Conservation (phyloP, 768 basidiomycete species). For the Porpolomopsis calyptriformis region DNA sequence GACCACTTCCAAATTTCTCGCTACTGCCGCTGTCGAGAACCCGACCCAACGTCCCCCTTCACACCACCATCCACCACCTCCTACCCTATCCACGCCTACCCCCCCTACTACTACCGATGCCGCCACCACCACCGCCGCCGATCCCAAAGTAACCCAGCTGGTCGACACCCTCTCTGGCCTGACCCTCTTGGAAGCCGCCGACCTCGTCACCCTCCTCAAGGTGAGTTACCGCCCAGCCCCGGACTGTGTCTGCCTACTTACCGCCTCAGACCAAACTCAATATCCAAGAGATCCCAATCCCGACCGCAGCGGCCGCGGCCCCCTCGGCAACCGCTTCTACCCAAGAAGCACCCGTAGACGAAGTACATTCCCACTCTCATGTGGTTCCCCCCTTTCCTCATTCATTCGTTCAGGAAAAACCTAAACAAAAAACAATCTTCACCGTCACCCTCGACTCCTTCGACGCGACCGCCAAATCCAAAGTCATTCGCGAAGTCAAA, state of each 20-base stretch:
- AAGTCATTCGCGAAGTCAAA: conserved; percentile 97
- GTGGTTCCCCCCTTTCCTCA: background rate
- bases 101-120: conserved; percentile 38
- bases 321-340: conserved; percentile 39
- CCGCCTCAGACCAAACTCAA: conserved; percentile 68
- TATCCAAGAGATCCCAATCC: conserved; percentile 95
- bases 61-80: conserved; percentile 32
- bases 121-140: conserved; percentile 27
- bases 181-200: conserved; percentile 88
- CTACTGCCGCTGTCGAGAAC: conserved; percentile 42
- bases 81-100: conserved; percentile 35
- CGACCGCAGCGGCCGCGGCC: conserved; percentile 55
- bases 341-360: conserved; percentile 57
- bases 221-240: conserved; percentile 30
- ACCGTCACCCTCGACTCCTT: conserved; percentile 93
- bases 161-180: conserved; percentile 88
- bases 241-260: background rate
- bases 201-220: conserved; percentile 87
- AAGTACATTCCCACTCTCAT: conserved; percentile 14
- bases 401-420: conserved; percentile 80
- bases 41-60: background rate
- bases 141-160: conserved; percentile 67
- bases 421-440: conserved; percentile 98
- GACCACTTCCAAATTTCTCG: conserved; percentile 51
- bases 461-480: conserved; percentile 84